Conservation (phyloP, 1,284 basidiomycete species). For the Rhodotorula sp. region DNA sequence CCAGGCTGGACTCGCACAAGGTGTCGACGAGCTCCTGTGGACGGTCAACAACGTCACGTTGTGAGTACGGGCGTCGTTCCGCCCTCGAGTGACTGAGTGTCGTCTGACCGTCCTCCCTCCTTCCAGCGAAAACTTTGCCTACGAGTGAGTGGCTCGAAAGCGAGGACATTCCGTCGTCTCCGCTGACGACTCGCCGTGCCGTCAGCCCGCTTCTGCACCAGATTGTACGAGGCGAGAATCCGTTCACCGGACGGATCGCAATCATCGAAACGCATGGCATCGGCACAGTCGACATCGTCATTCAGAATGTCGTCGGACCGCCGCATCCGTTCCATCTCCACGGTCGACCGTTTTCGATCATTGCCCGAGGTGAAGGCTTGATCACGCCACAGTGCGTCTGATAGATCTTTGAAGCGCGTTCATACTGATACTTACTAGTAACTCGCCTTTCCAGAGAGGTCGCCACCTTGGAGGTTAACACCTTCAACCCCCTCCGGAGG, state of each 20-base stretch:
- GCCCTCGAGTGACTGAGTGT: no score
- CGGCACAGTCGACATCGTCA: slow-evolving; percentile 40
- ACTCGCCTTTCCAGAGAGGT: slow-evolving; percentile 11
- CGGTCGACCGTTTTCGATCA: slow-evolving; percentile 43
- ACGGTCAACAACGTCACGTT: slow-evolving; percentile 45
- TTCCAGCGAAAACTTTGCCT: slow-evolving; percentile 8
- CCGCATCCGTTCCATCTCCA: slow-evolving; percentile 50
- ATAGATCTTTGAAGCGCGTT: no score
- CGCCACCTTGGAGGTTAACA: slow-evolving; percentile 37
- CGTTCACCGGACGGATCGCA: slow-evolving; percentile 26
- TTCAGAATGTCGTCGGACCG: slow-evolving; percentile 48
- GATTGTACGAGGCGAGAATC: slow-evolving; percentile 34
- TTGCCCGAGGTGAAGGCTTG: slow-evolving; percentile 47
- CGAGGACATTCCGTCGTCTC: slow-evolving; percentile 12
- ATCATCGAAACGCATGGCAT: slow-evolving; percentile 34
- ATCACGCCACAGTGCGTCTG: slow-evolving; percentile 23
- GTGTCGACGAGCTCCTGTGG: slow-evolving; percentile 31
- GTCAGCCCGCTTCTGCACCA: slow-evolving; percentile 46
- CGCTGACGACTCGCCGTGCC: slow-evolving; percentile 8
- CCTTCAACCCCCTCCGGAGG: slow-evolving; percentile 49
- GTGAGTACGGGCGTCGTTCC: neutral
- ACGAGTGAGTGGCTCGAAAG: neutral
- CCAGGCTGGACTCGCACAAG: neutral
- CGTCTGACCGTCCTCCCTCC: neutral
- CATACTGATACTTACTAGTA: no score